Base-by-base conservation (phyloP, 495 filamentous ascomycete species). In the Astrothelium macrocarpum region DNA sequence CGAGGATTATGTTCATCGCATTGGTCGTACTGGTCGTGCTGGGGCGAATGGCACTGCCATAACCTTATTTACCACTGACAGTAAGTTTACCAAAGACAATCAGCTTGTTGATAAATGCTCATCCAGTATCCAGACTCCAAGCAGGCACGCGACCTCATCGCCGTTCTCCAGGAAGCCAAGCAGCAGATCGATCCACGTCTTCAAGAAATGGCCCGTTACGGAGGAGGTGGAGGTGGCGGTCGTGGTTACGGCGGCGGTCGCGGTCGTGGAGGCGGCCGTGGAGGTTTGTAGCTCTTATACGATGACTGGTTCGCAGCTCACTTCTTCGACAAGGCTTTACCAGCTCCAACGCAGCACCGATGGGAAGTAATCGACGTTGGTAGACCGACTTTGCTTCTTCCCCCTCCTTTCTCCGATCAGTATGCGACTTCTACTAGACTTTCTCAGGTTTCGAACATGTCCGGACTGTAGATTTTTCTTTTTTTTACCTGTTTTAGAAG, bases 151-250 rank as follows among this genome's bases (percentile, higher is more conserved):
- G 94, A 98, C 79, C 86, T 98, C 71, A 85, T 97, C 63, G 81
- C 80, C 53, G 89, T 98, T 67, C 89, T 98, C 68, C 87, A 86
- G 68, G 94, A 98, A 78, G 92, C 94, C 66, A 98, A 98, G 81
- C 94, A 98, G 79, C 90, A 96, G 78, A 91, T 98, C 76, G 95
- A 97, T 72, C 94, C 94, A 70, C 85, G 90, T 77, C 88, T 98
- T 64, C 83, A 85, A 65, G 94, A 98, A 80, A 97, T 97, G 94
- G 86, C 86, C 62, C 90, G 94, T 74, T 96, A 91, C 76, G 80
- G 89, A 72, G 90, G 91, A 65, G 90, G 92, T 60, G 92, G 93
- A 32, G 74, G 75, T 20, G 74, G 75, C 29, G 70, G 74, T 26
- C 64, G 73, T 60, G 61, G 72, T 28, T 64, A 71, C 49, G 71